phyloP scores from a whole-genome alignment of 331 rosid genomes.

The Malus hybrid region DNA sequence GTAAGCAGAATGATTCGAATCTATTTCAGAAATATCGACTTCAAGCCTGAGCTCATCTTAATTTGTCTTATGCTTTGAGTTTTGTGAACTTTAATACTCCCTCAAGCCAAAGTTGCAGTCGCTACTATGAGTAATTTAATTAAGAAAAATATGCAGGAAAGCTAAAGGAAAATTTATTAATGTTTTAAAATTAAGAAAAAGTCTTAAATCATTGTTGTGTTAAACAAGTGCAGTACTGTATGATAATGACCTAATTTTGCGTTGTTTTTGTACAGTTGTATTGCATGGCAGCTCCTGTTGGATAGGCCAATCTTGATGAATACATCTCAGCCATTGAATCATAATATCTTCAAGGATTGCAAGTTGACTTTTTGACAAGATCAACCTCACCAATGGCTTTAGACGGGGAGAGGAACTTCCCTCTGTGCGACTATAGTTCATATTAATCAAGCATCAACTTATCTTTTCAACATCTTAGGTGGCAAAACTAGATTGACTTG shows the following conservation, averaged over 20 bases:
- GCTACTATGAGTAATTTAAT: background rate
- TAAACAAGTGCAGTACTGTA: background rate
- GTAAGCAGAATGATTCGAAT: background rate
- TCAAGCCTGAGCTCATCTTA: background rate
- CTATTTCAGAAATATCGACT: slow-evolving; percentile 1
- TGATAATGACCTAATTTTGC: background rate
- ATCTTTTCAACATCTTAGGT: no score
- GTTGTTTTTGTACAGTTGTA: slow-evolving; percentile 1
- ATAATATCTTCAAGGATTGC: background rate
- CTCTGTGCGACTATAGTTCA: no score
- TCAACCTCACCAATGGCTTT: background rate
- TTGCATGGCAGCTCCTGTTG: background rate
- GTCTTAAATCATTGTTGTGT: background rate
- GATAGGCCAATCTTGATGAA: background rate
- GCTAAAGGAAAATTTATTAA: background rate
- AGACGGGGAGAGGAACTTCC: no score
- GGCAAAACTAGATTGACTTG: no score
- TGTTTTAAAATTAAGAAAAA: background rate
- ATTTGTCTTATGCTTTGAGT: slow-evolving; percentile 4
- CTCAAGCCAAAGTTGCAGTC: background rate
- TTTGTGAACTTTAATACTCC: background rate
- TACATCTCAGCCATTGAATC: background rate
- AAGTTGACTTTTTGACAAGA: background rate
- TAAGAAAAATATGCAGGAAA: background rate
- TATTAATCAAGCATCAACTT: no score